These are phyloP conservation scores for Chytriomyces sp. DNA, from an alignment of 192 early-diverging fungal species.

Conservation along the genomic window DNA sequence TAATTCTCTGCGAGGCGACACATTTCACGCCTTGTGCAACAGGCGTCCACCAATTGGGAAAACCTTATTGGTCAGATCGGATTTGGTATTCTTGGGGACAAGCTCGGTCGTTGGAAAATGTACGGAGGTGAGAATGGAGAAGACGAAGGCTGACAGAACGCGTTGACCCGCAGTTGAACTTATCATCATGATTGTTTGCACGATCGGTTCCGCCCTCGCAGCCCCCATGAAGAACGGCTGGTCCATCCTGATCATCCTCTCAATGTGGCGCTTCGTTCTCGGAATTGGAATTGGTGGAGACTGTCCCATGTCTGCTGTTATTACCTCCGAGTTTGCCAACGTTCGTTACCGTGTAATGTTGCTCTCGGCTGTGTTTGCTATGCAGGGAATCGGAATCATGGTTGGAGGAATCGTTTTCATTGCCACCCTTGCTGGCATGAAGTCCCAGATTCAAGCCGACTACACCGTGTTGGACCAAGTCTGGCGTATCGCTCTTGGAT, in stretches of 20 bases:
- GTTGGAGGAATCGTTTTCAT: conserved; percentile 76
- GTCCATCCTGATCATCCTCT: conserved; percentile 71
- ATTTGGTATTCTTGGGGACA: conserved; percentile 87
- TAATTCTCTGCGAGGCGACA: too few species aligned
- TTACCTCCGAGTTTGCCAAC: too few species aligned
- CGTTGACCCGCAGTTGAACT: conserved; percentile 75
- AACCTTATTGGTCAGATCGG: conserved; percentile 90
- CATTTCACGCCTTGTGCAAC: too few species aligned
- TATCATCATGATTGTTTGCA: conserved; percentile 67
- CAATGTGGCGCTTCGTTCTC: conserved; percentile 88
- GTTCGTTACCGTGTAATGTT: too few species aligned
- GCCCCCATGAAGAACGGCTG: too few species aligned
- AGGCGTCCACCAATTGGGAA: conserved; percentile 84
- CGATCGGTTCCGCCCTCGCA: too few species aligned
- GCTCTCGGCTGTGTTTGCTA: too few species aligned
- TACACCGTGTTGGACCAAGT: conserved; percentile 74
- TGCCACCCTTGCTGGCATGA: conserved; percentile 71
- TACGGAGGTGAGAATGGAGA: conserved; percentile 85
- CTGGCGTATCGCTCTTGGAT: conserved; percentile 86
- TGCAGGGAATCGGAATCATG: conserved; percentile 85
- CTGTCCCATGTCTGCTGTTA: too few species aligned
- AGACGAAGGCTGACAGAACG: conserved; percentile 86
- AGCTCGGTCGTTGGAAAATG: conserved; percentile 83
- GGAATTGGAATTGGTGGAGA: conserved; percentile 94
- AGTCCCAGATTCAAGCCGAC: conserved; percentile 66